Conservation (phyloP, 768 basidiomycete genomes). For the Mycena polygramma region DNA sequence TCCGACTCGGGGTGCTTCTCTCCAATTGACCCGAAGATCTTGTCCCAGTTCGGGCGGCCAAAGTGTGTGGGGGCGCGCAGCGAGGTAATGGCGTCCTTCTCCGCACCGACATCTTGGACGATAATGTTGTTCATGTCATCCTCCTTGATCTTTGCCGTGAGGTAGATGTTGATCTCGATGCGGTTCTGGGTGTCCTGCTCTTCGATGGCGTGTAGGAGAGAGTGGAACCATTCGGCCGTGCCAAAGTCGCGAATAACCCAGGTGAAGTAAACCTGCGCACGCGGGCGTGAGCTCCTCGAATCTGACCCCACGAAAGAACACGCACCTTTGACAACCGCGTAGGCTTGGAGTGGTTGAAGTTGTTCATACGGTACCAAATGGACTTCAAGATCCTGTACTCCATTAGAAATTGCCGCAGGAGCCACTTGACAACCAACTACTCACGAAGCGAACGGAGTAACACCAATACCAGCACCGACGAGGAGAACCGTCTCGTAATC, state of each 20-base stretch:
- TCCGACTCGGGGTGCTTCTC: slow-evolving; percentile 92
- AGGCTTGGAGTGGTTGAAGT: slow-evolving; percentile 79
- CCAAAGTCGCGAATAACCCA: slow-evolving; percentile 98
- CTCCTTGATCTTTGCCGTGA: slow-evolving; percentile 93
- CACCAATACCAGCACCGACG: slow-evolving; percentile 96
- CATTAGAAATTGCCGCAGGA: not conserved
- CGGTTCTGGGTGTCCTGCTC: slow-evolving; percentile 89
- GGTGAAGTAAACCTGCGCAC: slow-evolving; percentile 80
- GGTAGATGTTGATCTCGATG: slow-evolving; percentile 95
- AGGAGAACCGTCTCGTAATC: slow-evolving; percentile 92
- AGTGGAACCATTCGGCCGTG: slow-evolving; percentile 94
- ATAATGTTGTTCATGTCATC: slow-evolving; percentile 97
- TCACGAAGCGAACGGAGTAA: slow-evolving; percentile 96
- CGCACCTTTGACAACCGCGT: slow-evolving; percentile 87
- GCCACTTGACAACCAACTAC: slow-evolving; percentile 54
- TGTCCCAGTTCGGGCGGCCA: slow-evolving; percentile 90
- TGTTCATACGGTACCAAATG: slow-evolving; percentile 98
- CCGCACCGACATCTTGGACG: slow-evolving; percentile 93
- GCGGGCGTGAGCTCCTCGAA: not conserved
- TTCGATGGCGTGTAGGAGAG: slow-evolving; percentile 92
- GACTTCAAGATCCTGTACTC: slow-evolving; percentile 79
- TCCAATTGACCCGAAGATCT: slow-evolving; percentile 78
- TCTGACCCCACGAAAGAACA: not conserved
- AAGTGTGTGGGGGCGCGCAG: slow-evolving; percentile 94
- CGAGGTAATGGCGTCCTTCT: slow-evolving; percentile 92